Base-by-base conservation (phyloP, 2,329 filamentous ascomycete species). In the Rhytidhysteron rufulum region DNA sequence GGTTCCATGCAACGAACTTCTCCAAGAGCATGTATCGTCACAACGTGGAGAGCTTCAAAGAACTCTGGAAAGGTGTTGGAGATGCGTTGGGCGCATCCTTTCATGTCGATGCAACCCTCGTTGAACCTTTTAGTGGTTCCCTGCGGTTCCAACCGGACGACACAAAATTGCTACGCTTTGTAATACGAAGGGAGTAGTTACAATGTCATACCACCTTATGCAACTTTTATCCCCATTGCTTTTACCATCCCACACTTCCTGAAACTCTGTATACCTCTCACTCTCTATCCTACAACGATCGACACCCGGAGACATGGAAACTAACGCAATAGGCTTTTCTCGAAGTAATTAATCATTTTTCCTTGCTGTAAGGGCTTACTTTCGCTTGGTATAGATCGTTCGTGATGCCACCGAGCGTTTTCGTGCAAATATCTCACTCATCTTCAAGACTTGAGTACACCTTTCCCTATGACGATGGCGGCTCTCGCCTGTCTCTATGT, bases 21-120 rank as follows among this genome's bases (percentile, higher is more conserved):
- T 44, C 43, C 10, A 46, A 42, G 11, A 51, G 27, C 13, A 56
- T 57, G 47, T 63, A 46, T 44, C 54, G 42, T 31, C 68, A 71
- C 27, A 60, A 65, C 30, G 45, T 52, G 0, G 50, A 55, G 33
- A 64, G 54, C 8, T 63, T 66, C 41, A 50, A 52, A 31, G 45
- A 54, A 38, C 48, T 70, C 48, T 72, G 68, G 68, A 49, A 64
- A 22, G 55, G 63, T 31, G 58, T 68, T 33, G 63, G 63, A 11
- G 39, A 55, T 5, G 44, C 52, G 34, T 55, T 63, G 13, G 58
- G 59, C 3, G 38, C 55, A n/a, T 40, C 43, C 6, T 57, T 58
- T 36, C 35, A 31, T 3, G 51, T 62, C 4, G 43, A 54, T 9
- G 50, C 50, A 32, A 27, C 24, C 24, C 24, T 27, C 24, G 24